Base-by-base conservation (phyloP, 106 monocot species). In the Amphibolis antarctica region DNA sequence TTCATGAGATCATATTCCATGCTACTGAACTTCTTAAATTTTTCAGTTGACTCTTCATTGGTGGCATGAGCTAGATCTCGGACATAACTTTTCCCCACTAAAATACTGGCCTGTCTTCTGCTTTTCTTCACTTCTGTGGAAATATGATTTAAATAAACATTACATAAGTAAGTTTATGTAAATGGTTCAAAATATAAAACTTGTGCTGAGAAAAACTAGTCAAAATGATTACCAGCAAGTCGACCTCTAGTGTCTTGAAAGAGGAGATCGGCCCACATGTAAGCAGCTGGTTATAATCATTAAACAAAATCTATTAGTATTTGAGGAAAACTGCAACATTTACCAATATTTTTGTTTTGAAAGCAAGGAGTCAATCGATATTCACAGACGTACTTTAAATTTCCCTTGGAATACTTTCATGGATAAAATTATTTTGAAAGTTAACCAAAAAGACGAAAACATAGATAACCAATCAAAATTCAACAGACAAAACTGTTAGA, bases 1-100 rank as follows among this genome's bases (percentile, higher is more conserved):
- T 79, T 70, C 76, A 59, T 68, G 12, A 86, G 79, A 53, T 86
- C 86, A 59, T 48, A 55, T 29, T 86, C 86, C 61, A 77, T 50
- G 26, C 66, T 69, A 12, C 54, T 28, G 31, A 63, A 55, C 53
- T 60, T 68, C n/a, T 63, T 74, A 30, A 57, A 65, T 48, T 59
- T 80, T 11, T 69, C 64, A 58, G 53, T 13, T 24, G 23, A 17
- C 24, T 69, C 67, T 24, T 11, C 59, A 23, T 18, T 55, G 29
- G 51, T 22, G 9, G 19, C 22, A 20, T 42, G 42, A 24, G 46
- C 63, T 14, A 47, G 46, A 26, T 76, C 73, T 68, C 46, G 58
- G 46, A 57, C 63, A 57, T 46, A 68, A 49, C 52, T 56, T 65
- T 46, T 71, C 28, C 46, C 77, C 44, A 67, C 79, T 28, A 82